Evolutionary conservation across 2,329 filamentous ascomycete species (phyloP), one percentile per base, ranked within the genome.

Genomic region (Microsporum ferrugineum): DNA sequence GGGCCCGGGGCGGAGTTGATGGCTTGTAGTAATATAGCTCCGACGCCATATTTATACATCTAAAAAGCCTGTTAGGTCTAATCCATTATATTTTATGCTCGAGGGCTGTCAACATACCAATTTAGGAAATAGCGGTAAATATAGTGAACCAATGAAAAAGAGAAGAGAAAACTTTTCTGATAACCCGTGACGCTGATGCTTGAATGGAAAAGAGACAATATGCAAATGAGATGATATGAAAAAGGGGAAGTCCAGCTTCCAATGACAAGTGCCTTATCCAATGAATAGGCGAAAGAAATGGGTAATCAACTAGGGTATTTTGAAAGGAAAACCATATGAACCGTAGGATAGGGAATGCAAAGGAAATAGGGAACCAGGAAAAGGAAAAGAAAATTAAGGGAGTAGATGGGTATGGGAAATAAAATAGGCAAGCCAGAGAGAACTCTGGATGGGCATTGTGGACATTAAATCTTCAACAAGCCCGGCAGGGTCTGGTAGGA

Each of bases 21-120:
- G 77, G 77, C 66, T 72, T 72, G 65, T 75, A 77, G 66, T 71
- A 74, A 63, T 74, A 72, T 62, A 73, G 71, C 64, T 73, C 71
- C 62, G 74, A 67, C 66, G 74, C 59, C 61, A 63, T 63, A 12
- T 34, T 31, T 17, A 36, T 12, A 10, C 14, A n/a, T 59, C 33
- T 36, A 34, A 34, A 2, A 17, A 31, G 17, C 5, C n/a, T 23
- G 49, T 55, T 55, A 55, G 49, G 36, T 23, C 36, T 36, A 23
- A 33, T n/a, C 33, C 34, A 31, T 8, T 6, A 43, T 59, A 59
- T 7, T 14, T 56, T 41, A 59, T 23, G 31, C 31, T 36, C 8
- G 49, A 55, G 49, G 49, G 5, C 8, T n/a, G 6, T 36, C n/a
- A 34, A 55, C 49, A 2, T 55, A 55, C 49, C 49, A 55, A 55